Percentiles rank a stretch among this genome's conserved stretches.
Conservation (phyloP, 768 basidiomycete genomes). For the Pleurotus salmoneostramineus region DNA sequence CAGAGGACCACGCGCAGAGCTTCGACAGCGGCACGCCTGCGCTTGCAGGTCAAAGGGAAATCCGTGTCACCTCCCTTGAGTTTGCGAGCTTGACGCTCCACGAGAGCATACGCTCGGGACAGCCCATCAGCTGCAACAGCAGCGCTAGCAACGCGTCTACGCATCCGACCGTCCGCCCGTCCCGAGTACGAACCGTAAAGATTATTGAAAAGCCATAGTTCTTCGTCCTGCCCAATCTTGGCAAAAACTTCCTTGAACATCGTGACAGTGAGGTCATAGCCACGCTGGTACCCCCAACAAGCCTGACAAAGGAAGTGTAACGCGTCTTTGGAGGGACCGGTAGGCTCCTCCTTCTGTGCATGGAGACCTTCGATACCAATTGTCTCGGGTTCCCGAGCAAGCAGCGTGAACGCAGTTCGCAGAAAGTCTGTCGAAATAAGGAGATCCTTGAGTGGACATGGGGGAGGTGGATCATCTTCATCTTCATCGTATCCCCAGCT, state of each 20-base stretch:
- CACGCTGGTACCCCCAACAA: constrained; percentile 14
- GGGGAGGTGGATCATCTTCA: constrained; percentile 8
- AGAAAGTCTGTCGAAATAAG: constrained; percentile 13
- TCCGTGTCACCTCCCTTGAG: neutral
- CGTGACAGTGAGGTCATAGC: constrained; percentile 11
- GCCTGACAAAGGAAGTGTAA: constrained; percentile 13
- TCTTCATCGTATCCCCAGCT: constrained; percentile 12
- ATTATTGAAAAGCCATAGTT: constrained; percentile 12
- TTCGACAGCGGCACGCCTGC: constrained; percentile 11
- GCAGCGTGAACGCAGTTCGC: constrained; percentile 5
- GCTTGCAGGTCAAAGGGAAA: neutral
- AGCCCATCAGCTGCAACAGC: constrained; percentile 17
- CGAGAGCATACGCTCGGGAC: constrained; percentile 5
- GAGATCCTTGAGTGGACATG: constrained; percentile 15
- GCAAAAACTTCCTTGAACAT: constrained; percentile 12
- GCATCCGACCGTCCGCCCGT: constrained; percentile 2
- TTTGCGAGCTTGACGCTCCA: constrained; percentile 6
- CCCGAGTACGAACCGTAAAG: constrained; percentile 8
- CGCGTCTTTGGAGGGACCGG: constrained; percentile 7
- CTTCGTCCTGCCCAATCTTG: neutral
- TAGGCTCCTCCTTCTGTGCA: constrained; percentile 2
- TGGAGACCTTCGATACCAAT: neutral
- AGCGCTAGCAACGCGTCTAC: constrained; percentile 12
- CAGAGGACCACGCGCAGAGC: constrained; percentile 13
- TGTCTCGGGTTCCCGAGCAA: neutral